These are phyloP conservation scores for Aspergillus panamensis DNA, from an alignment of 495 filamentous ascomycete genomes.

Conservation along the genomic window DNA sequence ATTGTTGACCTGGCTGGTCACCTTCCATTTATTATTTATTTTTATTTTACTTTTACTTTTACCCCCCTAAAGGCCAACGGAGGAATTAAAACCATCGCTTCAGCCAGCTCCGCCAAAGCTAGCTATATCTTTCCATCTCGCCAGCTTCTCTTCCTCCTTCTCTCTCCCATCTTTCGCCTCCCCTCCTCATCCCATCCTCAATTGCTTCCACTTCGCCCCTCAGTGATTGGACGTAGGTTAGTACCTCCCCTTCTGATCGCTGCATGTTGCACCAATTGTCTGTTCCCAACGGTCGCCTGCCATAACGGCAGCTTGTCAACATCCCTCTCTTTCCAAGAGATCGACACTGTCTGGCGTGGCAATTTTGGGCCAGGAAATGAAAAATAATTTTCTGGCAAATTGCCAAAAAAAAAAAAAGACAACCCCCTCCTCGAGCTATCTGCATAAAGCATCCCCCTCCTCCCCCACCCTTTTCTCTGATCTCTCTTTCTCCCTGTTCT, in stretches of 20 bases:
- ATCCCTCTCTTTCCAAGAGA: slow-evolving; percentile 26
- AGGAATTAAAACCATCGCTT: slow-evolving; percentile 7
- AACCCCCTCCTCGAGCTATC: background rate
- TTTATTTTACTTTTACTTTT: background rate
- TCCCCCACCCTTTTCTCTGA: background rate
- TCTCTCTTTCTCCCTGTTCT: background rate
- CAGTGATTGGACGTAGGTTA: background rate
- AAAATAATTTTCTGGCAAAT: background rate
- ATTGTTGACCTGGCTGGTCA: background rate
- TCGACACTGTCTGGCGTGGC: slow-evolving; percentile 33
- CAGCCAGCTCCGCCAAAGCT: background rate
- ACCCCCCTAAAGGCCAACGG: background rate
- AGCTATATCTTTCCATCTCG: slow-evolving; percentile 5
- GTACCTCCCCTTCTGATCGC: background rate
- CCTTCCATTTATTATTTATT: background rate
- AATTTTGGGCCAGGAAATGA: slow-evolving; percentile 9
- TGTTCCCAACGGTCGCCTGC: background rate
- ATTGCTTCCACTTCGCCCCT: background rate
- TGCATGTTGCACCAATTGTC: slow-evolving; percentile 1
- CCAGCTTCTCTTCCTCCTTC: slow-evolving; percentile 9
- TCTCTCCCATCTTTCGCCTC: slow-evolving; percentile 1
- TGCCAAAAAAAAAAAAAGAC: background rate
- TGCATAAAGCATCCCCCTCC: background rate
- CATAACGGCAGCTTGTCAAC: slow-evolving; percentile 38
- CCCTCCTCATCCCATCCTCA: slow-evolving; percentile 3